Evolutionary conservation across 1,139 yeast species (phyloP).

Genomic region (Arxiozyma telluris): DNA sequence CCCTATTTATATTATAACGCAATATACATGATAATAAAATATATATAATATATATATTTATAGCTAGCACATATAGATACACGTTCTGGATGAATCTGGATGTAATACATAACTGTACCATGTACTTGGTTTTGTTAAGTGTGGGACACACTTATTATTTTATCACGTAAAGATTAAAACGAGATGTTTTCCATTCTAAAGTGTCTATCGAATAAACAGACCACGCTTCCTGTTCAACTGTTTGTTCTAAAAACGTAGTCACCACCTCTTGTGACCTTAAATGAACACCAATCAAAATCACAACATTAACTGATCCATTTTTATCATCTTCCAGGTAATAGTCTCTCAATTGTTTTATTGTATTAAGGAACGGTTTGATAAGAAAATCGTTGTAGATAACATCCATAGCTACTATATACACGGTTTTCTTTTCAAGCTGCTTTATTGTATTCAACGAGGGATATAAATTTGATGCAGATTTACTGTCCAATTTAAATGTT

Average conservation of each 20-base stretch:
- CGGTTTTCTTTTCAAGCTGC: conserved; percentile 1
- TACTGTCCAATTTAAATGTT: conserved; percentile 11
- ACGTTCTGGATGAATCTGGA: no score
- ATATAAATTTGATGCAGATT: neutral
- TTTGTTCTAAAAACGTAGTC: conserved; percentile 22
- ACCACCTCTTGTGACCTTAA: conserved; percentile 26
- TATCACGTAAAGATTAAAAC: conserved; percentile 21
- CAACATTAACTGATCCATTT: neutral
- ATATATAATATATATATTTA: no score
- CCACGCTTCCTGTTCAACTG: conserved; percentile 17
- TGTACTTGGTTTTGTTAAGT: neutral
- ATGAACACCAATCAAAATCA: conserved; percentile 23
- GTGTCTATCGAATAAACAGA: conserved; percentile 14
- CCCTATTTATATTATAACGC: neutral
- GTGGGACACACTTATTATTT: neutral
- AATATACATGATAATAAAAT: no score
- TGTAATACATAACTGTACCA: neutral
- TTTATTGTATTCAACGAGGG: conserved; percentile 7
- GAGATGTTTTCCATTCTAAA: conserved; percentile 12
- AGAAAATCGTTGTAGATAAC: conserved; percentile 30
- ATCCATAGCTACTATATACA: conserved; percentile 28
- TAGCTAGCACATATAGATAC: no score
- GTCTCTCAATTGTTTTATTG: conserved; percentile 14
- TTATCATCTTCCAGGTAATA: conserved; percentile 3
- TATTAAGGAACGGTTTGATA: conserved; percentile 25